These are phyloP conservation scores for Auricularia cornea DNA, from an alignment of 768 basidiomycete species.

Conservation along the genomic window DNA sequence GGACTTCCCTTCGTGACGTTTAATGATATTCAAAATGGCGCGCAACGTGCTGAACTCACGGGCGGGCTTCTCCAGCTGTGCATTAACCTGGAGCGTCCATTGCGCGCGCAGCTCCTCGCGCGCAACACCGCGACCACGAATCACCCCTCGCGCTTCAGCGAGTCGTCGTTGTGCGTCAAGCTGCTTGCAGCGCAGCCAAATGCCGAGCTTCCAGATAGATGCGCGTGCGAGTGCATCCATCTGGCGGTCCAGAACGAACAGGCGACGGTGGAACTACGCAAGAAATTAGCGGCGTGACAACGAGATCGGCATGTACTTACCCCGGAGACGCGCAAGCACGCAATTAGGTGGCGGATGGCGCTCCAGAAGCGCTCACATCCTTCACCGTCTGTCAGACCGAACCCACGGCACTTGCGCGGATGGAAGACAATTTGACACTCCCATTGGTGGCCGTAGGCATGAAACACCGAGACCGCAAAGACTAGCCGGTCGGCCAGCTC, in stretches of 20 bases:
- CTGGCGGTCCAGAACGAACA: neutral
- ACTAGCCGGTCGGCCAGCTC: constrained; percentile 11
- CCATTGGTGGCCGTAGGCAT: constrained; percentile 33
- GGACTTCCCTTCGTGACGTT: neutral
- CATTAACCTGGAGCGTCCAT: neutral
- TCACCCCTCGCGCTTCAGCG: neutral
- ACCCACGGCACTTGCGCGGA: constrained; percentile 19
- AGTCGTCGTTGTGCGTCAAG: neutral
- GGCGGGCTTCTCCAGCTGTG: neutral
- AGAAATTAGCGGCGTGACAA: neutral
- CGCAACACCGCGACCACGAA: neutral
- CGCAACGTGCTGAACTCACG: neutral
- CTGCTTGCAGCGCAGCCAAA: too few relatives aligned
- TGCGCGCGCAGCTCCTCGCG: neutral
- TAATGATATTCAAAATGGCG: neutral
- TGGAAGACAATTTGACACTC: constrained; percentile 29
- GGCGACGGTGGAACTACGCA: neutral
- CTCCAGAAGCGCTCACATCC: constrained; percentile 29
- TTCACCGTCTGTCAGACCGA: constrained; percentile 30
- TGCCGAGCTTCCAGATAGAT: neutral
- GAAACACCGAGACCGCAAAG: constrained; percentile 30
- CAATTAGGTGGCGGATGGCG: constrained; percentile 26
- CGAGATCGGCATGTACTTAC: too few relatives aligned
- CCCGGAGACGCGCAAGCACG: too few relatives aligned
- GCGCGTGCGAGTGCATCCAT: neutral